Evolutionary conservation across 257 asterid species (phyloP).

Genomic region (Ilex aquifolium): DNA sequence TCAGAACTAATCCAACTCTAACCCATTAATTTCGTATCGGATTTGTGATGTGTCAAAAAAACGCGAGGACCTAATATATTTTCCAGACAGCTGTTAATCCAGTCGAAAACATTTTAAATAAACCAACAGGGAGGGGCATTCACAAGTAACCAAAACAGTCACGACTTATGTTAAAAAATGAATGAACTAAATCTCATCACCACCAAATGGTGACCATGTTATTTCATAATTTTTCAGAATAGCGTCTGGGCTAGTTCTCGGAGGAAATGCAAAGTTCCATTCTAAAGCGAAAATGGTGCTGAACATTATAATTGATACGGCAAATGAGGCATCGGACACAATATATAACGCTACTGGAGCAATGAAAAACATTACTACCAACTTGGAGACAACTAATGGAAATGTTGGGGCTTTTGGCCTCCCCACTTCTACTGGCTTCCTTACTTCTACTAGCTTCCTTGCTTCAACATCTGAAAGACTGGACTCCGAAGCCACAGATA

Average conservation of each 20-base stretch:
- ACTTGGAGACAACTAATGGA: constrained; percentile 25
- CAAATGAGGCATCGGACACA: constrained; percentile 66
- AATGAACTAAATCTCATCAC: not conserved
- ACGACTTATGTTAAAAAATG: too few relatives aligned
- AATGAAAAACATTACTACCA: constrained; percentile 47
- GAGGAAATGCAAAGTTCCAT: constrained; percentile 63
- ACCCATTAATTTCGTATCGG: not conserved
- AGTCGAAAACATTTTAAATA: too few relatives aligned
- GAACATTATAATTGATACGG: constrained; percentile 64
- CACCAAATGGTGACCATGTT: not conserved
- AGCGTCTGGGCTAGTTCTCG: constrained; percentile 66
- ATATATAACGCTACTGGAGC: constrained; percentile 56
- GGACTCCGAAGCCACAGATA: constrained; percentile 56
- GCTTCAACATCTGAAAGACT: constrained; percentile 48
- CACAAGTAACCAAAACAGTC: not conserved
- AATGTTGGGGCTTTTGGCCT: constrained; percentile 33
- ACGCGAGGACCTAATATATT: too few relatives aligned
- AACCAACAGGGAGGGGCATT: too few relatives aligned
- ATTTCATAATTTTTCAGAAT: constrained; percentile 29
- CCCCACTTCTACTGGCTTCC: constrained; percentile 42
- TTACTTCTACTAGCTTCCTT: constrained; percentile 43
- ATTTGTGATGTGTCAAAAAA: too few relatives aligned
- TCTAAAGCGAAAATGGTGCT: constrained; percentile 52
- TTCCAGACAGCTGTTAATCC: too few relatives aligned
- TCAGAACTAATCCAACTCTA: not conserved